Base-by-base conservation (phyloP, 495 filamentous ascomycete species). In the Corynascus novoguineensis region DNA sequence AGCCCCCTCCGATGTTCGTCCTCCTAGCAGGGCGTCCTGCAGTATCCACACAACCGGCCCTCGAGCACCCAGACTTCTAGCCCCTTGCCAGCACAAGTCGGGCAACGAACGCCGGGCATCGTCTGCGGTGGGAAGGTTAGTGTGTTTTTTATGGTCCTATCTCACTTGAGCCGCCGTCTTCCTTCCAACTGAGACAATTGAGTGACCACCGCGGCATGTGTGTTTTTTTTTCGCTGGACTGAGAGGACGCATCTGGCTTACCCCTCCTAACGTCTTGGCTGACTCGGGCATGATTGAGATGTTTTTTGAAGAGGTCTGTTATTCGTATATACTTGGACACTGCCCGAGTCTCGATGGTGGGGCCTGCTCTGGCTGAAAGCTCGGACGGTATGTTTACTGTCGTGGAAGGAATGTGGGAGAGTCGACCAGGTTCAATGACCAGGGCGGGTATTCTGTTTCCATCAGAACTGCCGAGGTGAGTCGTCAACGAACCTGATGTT, bases 11-110 rank as follows among this genome's bases (percentile, higher is more conserved):
- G 6, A 5, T 11, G 5, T 32, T 32, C 31, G 31, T 32, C 31
- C 31, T 32, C 6, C n/a, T 41, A 41, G 53, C 62, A 68, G 15
- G 59, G 28, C 14, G 72, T 73, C 8, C 71, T 64, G 51, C 73
- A 75, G 31, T 66, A 50, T 2, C 57, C 60, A 42, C 73, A 75
- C 1, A 65, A 60, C 31, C 62, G 60, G 19, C 73, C 73, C 34
- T 65, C 71, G 22, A 74, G 71, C 21, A 75, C 73, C 73, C 72
- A 75, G 37, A 71, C 67, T 21, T 74, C 73, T 27, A 67, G 21
- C 34, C 72, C 73, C 15, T 67, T 66, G 27, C 53, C 59, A 45
- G 69, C 66, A 50, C 73, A 76, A 7, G 66, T 70, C 31, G 71
- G 65, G 55, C 72, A 76, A 47, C 62, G 67, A 19, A 69, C 62